Base-by-base conservation (phyloP, 352 stramenopile species). In the Globisporangium canariense region DNA sequence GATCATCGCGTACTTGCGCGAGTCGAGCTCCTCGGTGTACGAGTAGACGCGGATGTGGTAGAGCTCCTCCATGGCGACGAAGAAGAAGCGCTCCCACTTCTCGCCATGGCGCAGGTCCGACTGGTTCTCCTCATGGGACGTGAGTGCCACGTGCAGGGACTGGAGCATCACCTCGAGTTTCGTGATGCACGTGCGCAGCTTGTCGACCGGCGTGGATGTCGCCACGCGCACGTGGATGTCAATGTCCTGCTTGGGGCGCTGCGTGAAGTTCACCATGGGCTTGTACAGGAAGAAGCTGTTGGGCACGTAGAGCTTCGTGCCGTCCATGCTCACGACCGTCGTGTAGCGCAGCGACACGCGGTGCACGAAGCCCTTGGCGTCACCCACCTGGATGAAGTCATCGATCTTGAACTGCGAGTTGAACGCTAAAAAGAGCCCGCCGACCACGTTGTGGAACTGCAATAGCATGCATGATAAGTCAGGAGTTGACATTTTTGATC, bases 251-350 rank as follows among this genome's bases (percentile, higher is more conserved):
- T 96, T 96, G 2, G 88, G 88, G 0, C 85, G 83, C 60, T 94
- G 84, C 50, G 86, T 89, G 61, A 86, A 96, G 62, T 96, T 96
- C 36, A 96, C 80, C 88, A 96, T 94, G 28, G 85, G 88, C 54
- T 93, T 93, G 79, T 93, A 96, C n/a, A 96, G 68, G 58, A 96
- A 96, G 64, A 93, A 94, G 62, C 86, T 94, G 70, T 95, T 95
- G 30, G 85, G 85, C 22, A 96, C 77, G 62, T 86, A 94, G 18
- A 93, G 70, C 47, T 86, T 90, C 36, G 88, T 94, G 41, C 83
- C 82, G 32, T 93, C 86, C 18, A 86, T 73, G n/a, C 79, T 93
- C 68, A 94, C 73, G 25, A 96, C 63, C 8, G 84, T 92, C 53
- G 88, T 96, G 71, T 93, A 96, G 2, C 88, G 81, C 49, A 96